Conservation (phyloP, 768 basidiomycete genomes). For the Hebeloma cylindrosporum region DNA sequence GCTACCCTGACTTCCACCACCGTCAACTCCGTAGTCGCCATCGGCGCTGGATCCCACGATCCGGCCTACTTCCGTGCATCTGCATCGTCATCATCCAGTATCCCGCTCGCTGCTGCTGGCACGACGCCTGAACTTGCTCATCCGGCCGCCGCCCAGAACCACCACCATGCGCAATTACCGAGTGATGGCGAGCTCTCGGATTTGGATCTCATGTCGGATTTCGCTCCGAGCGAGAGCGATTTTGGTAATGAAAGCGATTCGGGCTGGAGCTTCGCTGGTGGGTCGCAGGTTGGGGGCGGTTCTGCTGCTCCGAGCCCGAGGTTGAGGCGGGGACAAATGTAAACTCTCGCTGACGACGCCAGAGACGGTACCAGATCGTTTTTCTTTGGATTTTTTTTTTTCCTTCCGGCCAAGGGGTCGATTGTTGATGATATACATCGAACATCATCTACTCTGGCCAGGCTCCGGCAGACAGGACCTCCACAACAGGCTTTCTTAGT, state of each 20-base stretch:
- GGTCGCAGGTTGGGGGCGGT: too few species aligned
- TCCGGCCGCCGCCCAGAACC: neutral
- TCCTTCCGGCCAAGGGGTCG: too few species aligned
- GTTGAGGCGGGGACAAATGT: constrained; percentile 1
- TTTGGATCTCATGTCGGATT: constrained; percentile 25
- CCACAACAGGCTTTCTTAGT: too few species aligned
- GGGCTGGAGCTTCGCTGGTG: constrained; percentile 21
- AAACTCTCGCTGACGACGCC: neutral
- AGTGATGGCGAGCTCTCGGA: constrained; percentile 23
- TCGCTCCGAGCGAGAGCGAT: constrained; percentile 18
- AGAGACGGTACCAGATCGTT: too few species aligned
- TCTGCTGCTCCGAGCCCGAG: constrained; percentile 8
- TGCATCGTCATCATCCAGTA: too few species aligned
- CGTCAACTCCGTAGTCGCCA: neutral
- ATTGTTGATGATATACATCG: too few species aligned
- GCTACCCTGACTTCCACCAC: neutral
- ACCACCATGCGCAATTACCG: constrained; percentile 1
- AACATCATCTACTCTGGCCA: too few species aligned
- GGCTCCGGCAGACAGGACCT: too few species aligned
- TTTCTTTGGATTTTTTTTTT: too few species aligned
- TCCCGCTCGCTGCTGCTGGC: too few species aligned
- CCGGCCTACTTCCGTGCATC: constrained; percentile 7
- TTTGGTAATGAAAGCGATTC: constrained; percentile 18
- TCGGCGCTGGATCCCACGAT: constrained; percentile 3
- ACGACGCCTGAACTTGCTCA: too few species aligned